Conservation (phyloP, 345 rosid species). For the Gossypium stocksii region DNA sequence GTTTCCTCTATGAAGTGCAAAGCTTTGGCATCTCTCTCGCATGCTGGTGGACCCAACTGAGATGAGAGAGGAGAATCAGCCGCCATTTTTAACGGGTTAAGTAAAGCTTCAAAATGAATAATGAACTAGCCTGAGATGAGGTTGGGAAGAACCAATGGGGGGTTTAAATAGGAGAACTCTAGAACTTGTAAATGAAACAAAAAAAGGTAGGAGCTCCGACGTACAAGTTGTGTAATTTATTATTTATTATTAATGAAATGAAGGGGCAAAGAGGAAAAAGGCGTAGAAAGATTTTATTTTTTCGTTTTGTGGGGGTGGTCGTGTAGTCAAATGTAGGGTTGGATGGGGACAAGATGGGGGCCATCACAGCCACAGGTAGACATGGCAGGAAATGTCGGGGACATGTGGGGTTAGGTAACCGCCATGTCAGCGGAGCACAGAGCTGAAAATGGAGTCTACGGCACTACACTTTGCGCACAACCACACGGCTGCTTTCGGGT, state of each 20-base stretch:
- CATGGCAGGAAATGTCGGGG: slow-evolving; percentile 43
- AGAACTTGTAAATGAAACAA: not conserved
- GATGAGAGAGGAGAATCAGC: slow-evolving; percentile 59
- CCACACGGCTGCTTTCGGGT: slow-evolving; percentile 43
- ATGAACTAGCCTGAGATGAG: not conserved
- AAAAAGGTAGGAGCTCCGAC: too few species aligned
- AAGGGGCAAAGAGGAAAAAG: not conserved
- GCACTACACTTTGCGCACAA: slow-evolving; percentile 18
- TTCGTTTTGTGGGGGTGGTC: not conserved
- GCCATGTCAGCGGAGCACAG: slow-evolving; percentile 47
- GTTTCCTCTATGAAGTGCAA: slow-evolving; percentile 72
- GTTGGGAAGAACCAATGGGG: slow-evolving; percentile 9
- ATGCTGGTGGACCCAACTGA: slow-evolving; percentile 67
- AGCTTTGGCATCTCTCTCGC: slow-evolving; percentile 74
- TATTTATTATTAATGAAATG: not conserved
- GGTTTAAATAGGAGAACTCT: slow-evolving; percentile 41
- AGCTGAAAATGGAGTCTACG: not conserved
- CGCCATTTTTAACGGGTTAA: slow-evolving; percentile 44
- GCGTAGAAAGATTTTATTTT: not conserved
- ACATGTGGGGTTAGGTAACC: slow-evolving; percentile 72
- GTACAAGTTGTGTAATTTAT: not conserved
- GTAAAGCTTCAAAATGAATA: not conserved
- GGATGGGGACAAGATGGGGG: slow-evolving; percentile 39
- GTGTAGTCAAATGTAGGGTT: slow-evolving; percentile 18
- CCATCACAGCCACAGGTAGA: slow-evolving; percentile 46